These are phyloP conservation scores for Cladosporium cucumerinum DNA, from an alignment of 2,329 filamentous ascomycete genomes.

Conservation along the genomic window DNA sequence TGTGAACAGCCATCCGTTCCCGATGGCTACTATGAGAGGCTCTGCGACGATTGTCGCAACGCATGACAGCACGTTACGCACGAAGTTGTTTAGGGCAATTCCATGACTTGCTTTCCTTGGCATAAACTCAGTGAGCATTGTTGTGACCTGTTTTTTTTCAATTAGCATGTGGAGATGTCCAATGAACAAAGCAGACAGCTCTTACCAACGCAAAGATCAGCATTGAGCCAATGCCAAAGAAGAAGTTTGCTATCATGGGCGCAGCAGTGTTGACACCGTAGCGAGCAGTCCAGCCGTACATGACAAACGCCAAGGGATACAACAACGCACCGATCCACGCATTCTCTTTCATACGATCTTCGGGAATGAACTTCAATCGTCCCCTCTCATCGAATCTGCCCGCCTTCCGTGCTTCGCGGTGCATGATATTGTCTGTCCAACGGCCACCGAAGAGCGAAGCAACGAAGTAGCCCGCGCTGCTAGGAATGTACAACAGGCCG, in stretches of 20 bases:
- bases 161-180: constrained; percentile 20
- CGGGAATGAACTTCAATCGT: constrained; percentile 65
- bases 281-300: constrained; percentile 72
- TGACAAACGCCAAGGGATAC: constrained; percentile 67
- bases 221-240: constrained; percentile 75
- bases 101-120: constrained; percentile 66
- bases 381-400: constrained; percentile 66
- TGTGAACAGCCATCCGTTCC: constrained; percentile 74
- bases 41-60: constrained; percentile 66
- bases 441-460: constrained; percentile 66
- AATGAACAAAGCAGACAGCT: background rate
- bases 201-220: constrained; percentile 62
- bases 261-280: constrained; percentile 48
- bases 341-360: constrained; percentile 81
- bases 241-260: constrained; percentile 37
- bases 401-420: constrained; percentile 66
- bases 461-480: constrained; percentile 68
- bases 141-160: constrained; percentile 51
- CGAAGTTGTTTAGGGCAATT: constrained; percentile 78
- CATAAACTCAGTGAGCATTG: constrained; percentile 84
- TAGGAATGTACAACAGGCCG: constrained; percentile 74
- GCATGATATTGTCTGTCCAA: constrained; percentile 82
- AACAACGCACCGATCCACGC: constrained; percentile 70
- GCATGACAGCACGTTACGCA: constrained; percentile 74
- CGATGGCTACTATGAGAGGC: constrained; percentile 67